These are phyloP conservation scores for Teunomyces tritomae DNA, from an alignment of 805 yeast genomes.

Conservation along the genomic window DNA sequence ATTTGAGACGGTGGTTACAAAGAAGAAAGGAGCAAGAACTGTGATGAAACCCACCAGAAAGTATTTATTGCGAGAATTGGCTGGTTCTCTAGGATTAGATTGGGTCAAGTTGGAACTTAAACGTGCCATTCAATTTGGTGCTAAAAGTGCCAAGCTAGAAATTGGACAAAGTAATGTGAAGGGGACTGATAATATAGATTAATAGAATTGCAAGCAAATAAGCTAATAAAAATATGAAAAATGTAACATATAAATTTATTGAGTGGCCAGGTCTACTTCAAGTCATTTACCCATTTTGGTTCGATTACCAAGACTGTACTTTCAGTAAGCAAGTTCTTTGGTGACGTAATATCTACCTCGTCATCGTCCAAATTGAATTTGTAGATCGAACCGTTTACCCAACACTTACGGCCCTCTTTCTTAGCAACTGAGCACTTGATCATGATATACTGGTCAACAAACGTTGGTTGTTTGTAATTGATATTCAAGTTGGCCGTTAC, in stretches of 20 bases:
- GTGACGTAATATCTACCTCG: constrained; percentile 16
- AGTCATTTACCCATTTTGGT: constrained; percentile 38
- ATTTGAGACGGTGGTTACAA: constrained; percentile 19
- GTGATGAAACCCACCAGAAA: constrained; percentile 40
- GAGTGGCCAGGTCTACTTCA: constrained; percentile 9
- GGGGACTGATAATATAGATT: constrained; percentile 58
- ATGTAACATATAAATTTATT: background rate
- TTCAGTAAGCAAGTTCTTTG: constrained; percentile 28
- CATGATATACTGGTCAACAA: constrained; percentile 28
- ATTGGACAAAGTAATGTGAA: constrained; percentile 70
- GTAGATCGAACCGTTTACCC: constrained; percentile 36
- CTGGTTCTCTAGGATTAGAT: constrained; percentile 46
- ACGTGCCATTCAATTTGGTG: constrained; percentile 96
- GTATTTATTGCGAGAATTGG: constrained; percentile 59
- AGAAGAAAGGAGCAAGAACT: constrained; percentile 26
- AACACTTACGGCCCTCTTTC: constrained; percentile 39
- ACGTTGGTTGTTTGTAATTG: constrained; percentile 37
- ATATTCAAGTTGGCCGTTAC: constrained; percentile 45
- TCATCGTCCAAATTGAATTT: constrained; percentile 18
- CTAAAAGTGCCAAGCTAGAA: constrained; percentile 91
- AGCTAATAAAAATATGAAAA: background rate
- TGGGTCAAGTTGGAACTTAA: constrained; percentile 74
- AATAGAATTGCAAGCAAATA: background rate
- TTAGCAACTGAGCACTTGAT: constrained; percentile 31
- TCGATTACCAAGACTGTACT: constrained; percentile 42